Conservation (phyloP, 78 protist genomes). For the Dictyostelium intermedium region DNA sequence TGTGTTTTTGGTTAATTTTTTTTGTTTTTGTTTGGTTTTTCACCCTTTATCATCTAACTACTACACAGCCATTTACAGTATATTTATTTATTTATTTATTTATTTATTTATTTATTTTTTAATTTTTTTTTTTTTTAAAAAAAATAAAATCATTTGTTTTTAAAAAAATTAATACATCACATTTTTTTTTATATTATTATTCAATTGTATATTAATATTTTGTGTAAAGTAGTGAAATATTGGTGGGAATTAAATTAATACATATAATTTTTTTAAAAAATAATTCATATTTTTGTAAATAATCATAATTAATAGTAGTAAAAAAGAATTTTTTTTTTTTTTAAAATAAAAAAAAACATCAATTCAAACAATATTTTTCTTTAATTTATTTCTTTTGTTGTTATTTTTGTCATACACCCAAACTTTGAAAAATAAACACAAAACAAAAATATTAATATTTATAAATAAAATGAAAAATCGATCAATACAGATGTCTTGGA, state of each 20-base stretch:
- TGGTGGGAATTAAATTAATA: not conserved
- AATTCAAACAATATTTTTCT: not conserved
- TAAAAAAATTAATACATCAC: not conserved
- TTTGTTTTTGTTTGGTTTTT: no score
- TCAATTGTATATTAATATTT: not conserved
- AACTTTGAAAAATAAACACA: not conserved
- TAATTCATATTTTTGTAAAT: not conserved
- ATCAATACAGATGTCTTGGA: slow-evolving; percentile 53
- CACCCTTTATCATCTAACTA: not conserved
- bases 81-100: not conserved
- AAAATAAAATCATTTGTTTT: not conserved
- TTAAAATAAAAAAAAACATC: not conserved
- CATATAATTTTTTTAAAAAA: not conserved
- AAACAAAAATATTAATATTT: not conserved
- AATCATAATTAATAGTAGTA: not conserved
- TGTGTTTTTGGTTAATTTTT: not conserved
- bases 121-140: not conserved
- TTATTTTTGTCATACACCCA: not conserved
- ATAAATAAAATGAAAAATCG: not conserved
- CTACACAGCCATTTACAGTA: not conserved
- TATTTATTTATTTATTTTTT: not conserved
- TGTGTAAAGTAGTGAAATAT: not conserved
- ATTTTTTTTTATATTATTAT: not conserved
- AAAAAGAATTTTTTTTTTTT: no score
- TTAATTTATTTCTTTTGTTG: not conserved